Base-by-base conservation (phyloP, 2,329 filamentous ascomycete genomes). In the Fusarium sublunatum region DNA sequence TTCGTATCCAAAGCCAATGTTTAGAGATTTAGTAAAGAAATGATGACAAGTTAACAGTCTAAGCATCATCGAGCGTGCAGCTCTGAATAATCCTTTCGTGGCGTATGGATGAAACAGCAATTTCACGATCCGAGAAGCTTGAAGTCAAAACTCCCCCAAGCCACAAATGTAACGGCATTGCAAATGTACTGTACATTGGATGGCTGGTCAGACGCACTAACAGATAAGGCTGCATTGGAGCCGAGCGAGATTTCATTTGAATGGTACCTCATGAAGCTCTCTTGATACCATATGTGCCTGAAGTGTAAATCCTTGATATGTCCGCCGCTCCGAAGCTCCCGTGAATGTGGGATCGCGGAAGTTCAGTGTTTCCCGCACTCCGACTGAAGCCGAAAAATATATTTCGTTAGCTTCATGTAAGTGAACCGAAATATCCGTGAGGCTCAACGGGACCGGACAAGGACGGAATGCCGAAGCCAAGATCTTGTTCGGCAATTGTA, bases 401-500 rank as follows among this genome's bases (percentile, higher is more conserved):
- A 22, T 25, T 34, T 5, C 9, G 4, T 6, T 34, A n/a, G 13
- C 12, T 7, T 31, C 31, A 26, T 13, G 5, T 25, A 24, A 13
- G 35, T 41, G n/a, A 22, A 43, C 57, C 57, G 56, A 60, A 26
- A 40, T 38, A 44, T 61, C 57, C 57, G 57, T 35, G 41, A 39
- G 26, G 24, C 31, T 34, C 24, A 24, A 34, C 12, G n/a, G 32
- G 35, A 47, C 31, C 56, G 56, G 42, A 49, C 56, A 49, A 54
- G 42, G 26, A n/a, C 32, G 7, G 38, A 46, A 46, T 59, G 34
- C 62, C 62, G 42, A 49, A 32, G 22, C 34, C 43, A 38, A 66
- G 53, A 59, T 22, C 25, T 41, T 35, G 45, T 24, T 12, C 35
- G 62, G 58, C 44, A 65, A 56, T 65, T 57, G 47, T 49, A 35